These are phyloP conservation scores for Phytopythium vexans DNA, from an alignment of 352 stramenopile genomes.

Conservation along the genomic window DNA sequence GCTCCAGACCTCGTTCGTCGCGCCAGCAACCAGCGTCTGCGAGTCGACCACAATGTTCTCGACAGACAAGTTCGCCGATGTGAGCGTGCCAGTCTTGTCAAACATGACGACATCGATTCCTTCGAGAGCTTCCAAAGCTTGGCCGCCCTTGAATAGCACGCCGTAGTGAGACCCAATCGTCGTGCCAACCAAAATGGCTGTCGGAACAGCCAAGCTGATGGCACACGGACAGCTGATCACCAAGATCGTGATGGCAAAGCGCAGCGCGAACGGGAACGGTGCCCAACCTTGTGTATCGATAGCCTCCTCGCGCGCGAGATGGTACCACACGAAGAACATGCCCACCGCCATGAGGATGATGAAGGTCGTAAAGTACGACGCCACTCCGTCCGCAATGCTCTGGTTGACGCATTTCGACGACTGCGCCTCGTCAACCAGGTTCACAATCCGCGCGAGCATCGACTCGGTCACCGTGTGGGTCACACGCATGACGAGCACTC, in stretches of 20 bases:
- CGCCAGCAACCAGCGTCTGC: slow-evolving; percentile 8
- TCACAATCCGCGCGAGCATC: slow-evolving; percentile 72
- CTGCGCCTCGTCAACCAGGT: slow-evolving; percentile 71
- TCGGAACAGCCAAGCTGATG: slow-evolving; percentile 72
- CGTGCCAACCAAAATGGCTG: slow-evolving; percentile 75
- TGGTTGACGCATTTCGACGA: slow-evolving; percentile 58
- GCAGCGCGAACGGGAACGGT: slow-evolving; percentile 66
- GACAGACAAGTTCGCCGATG: slow-evolving; percentile 49
- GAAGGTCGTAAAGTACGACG: slow-evolving; percentile 72
- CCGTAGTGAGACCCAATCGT: slow-evolving; percentile 76
- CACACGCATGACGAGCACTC: slow-evolving; percentile 63
- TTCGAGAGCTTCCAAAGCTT: slow-evolving; percentile 64
- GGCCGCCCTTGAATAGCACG: slow-evolving; percentile 78
- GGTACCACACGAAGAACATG: slow-evolving; percentile 78
- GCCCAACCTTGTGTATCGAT: slow-evolving; percentile 51
- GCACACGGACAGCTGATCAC: slow-evolving; percentile 79
- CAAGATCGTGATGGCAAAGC: slow-evolving; percentile 78
- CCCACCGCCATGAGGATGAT: slow-evolving; percentile 56
- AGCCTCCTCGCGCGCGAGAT: slow-evolving; percentile 30
- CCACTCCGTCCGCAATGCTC: slow-evolving; percentile 59
- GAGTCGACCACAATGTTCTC: slow-evolving; percentile 16
- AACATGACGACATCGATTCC: slow-evolving; percentile 74
- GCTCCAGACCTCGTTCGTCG: slow-evolving; percentile 34
- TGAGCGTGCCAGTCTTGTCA: slow-evolving; percentile 82
- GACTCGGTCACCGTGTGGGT: slow-evolving; percentile 74